Evolutionary conservation across 768 basidiomycete genomes (phyloP).

Genomic region (Suillus ampliporus): DNA sequence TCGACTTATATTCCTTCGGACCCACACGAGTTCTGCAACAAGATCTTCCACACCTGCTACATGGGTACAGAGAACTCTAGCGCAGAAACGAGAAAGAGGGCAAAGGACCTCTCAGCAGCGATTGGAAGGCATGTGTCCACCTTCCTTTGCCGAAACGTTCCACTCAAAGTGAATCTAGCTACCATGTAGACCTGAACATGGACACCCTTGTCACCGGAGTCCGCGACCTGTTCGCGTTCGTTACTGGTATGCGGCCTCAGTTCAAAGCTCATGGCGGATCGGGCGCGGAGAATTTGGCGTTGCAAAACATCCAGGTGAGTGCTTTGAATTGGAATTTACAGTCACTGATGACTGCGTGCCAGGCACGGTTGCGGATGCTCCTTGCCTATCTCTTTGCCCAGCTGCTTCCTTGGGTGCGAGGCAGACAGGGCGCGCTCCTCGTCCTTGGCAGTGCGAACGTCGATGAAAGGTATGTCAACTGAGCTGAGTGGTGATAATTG

Average conservation of each 20-base stretch:
- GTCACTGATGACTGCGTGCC: constrained; percentile 10
- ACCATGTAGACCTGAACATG: constrained; percentile 97
- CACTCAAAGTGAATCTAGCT: constrained; percentile 51
- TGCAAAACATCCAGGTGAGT: constrained; percentile 93
- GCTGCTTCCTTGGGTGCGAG: constrained; percentile 89
- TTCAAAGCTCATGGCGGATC: constrained; percentile 90
- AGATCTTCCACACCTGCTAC: constrained; percentile 97
- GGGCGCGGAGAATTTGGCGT: constrained; percentile 88
- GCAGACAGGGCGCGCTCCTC: constrained; percentile 81
- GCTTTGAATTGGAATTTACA: not conserved
- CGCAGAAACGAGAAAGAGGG: constrained; percentile 80
- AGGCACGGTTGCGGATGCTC: constrained; percentile 95
- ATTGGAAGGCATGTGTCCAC: constrained; percentile 76
- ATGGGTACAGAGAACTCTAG: constrained; percentile 99
- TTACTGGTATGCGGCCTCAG: constrained; percentile 74
- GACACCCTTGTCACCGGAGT: constrained; percentile 88
- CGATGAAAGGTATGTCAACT: constrained; percentile 80
- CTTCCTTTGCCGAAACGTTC: not conserved
- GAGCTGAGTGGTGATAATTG: not conserved
- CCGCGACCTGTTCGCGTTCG: constrained; percentile 78
- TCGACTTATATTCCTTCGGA: constrained; percentile 88
- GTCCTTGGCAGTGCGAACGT: constrained; percentile 99
- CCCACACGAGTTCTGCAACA: constrained; percentile 80
- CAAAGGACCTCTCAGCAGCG: constrained; percentile 83
- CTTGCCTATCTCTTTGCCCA: constrained; percentile 95